A percentile compares a stretch with the other conserved stretches of the same genome.
These are phyloP conservation scores for Antitrichia curtipendula DNA, from an alignment of 225 moss, liverwort and hornwort genomes.

Conservation along the genomic window DNA sequence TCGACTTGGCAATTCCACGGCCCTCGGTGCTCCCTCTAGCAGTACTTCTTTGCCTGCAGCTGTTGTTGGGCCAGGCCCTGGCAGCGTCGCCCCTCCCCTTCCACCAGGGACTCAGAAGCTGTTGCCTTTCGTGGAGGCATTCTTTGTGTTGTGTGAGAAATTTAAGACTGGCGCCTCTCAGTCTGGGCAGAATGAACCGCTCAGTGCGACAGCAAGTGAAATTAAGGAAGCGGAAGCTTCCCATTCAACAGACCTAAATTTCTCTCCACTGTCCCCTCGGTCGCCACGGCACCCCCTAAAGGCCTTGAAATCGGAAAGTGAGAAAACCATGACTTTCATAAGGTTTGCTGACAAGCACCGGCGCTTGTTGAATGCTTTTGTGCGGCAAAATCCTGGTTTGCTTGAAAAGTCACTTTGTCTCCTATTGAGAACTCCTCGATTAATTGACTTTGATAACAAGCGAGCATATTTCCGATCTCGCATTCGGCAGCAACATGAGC, in stretches of 20 bases:
- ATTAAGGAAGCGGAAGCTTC: constrained; percentile 89
- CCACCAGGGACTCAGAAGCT: constrained; percentile 87
- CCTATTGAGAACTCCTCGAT: constrained; percentile 66
- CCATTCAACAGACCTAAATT: constrained; percentile 32
- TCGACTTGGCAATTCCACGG: constrained; percentile 45
- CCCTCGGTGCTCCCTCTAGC: constrained; percentile 32
- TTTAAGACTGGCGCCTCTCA: constrained; percentile 54
- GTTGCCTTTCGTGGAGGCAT: constrained; percentile 87
- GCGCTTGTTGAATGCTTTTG: constrained; percentile 79
- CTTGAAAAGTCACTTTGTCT: constrained; percentile 69
- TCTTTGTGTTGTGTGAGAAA: constrained; percentile 92
- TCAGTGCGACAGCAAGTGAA: constrained; percentile 83
- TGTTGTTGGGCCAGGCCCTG: constrained; percentile 48
- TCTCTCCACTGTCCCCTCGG: constrained; percentile 60
- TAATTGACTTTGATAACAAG: constrained; percentile 98
- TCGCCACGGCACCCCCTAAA: constrained; percentile 43
- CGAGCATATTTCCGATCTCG: constrained; percentile 88
- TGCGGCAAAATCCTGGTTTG: constrained; percentile 74
- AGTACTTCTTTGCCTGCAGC: constrained; percentile 34
- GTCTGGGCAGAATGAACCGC: constrained; percentile 56
- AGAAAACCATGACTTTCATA: constrained; percentile 88
- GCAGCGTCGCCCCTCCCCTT: constrained; percentile 69
- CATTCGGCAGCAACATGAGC: constrained; percentile 95
- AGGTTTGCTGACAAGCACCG: constrained; percentile 95
- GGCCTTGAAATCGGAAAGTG: constrained; percentile 33